A percentile compares a stretch with the other conserved stretches of the same genome.
These are phyloP conservation scores for Mycena chlorophos DNA, from an alignment of 768 basidiomycete species.

Conservation along the genomic window DNA sequence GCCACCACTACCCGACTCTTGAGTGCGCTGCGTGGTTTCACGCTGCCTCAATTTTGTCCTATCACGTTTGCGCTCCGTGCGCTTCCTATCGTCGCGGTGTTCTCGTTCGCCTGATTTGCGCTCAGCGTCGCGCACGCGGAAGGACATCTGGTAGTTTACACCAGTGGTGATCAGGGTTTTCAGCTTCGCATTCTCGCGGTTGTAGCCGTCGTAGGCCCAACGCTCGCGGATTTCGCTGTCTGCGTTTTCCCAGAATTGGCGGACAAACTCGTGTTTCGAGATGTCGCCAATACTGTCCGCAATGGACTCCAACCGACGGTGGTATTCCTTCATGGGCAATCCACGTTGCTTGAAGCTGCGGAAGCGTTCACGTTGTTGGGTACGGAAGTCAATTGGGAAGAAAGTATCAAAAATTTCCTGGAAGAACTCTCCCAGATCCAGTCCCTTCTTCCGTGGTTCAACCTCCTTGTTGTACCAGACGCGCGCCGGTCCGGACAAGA, in stretches of 20 bases:
- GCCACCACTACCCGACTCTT: too few species aligned
- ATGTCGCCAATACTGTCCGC: slow-evolving; percentile 19
- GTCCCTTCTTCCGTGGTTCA: slow-evolving; percentile 2
- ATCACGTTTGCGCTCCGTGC: too few species aligned
- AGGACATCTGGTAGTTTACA: slow-evolving; percentile 8
- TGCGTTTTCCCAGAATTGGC: slow-evolving; percentile 18
- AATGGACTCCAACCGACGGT: slow-evolving; percentile 5
- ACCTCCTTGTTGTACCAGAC: slow-evolving; percentile 15
- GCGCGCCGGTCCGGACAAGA: background rate
- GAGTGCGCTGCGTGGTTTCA: too few species aligned
- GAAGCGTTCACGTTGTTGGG: slow-evolving; percentile 19
- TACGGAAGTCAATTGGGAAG: slow-evolving; percentile 20
- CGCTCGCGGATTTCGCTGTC: slow-evolving; percentile 2
- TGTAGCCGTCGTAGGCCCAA: slow-evolving; percentile 16
- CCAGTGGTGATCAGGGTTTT: slow-evolving; percentile 1
- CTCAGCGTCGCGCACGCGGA: background rate
- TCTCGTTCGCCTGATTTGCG: too few species aligned
- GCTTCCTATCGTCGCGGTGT: too few species aligned
- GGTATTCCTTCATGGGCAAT: slow-evolving; percentile 11
- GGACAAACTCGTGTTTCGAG: slow-evolving; percentile 1
- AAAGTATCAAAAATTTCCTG: slow-evolving; percentile 14
- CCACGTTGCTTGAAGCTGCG: slow-evolving; percentile 9
- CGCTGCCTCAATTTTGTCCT: too few species aligned
- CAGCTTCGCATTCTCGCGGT: slow-evolving; percentile 1
- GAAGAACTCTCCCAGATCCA: slow-evolving; percentile 8